phyloP scores from a whole-genome alignment of 345 rosid genomes.

The Carallia brachiata region DNA sequence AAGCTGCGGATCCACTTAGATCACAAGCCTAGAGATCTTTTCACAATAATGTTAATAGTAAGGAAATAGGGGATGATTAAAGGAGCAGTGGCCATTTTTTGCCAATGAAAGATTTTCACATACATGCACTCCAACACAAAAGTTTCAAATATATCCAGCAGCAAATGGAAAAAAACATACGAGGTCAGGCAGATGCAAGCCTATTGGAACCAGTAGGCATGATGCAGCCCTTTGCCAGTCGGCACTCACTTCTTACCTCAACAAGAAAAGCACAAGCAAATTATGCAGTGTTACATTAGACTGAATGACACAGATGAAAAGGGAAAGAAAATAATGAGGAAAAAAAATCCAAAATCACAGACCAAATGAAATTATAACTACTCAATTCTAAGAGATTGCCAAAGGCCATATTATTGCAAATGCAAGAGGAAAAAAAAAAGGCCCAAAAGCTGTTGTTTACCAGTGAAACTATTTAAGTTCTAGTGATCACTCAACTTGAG shows the following conservation, averaged over 20 bases:
- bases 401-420: not conserved
- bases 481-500: not conserved
- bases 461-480: not conserved
- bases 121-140: not conserved
- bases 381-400: not conserved
- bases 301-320: not conserved
- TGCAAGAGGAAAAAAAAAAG: not conserved
- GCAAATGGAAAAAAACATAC: conserved; percentile 43
- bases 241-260: conserved; percentile 64
- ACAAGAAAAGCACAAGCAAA: conserved; percentile 15
- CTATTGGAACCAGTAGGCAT: conserved; percentile 80
- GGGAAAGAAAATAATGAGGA: not conserved
- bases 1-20: no score
- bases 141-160: not conserved
- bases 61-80: not conserved
- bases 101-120: not conserved
- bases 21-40: no score
- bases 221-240: conserved; percentile 96
- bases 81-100: not conserved
- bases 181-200: conserved; percentile 86
- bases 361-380: not conserved
- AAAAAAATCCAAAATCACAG: not conserved
- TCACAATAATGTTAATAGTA: no score
- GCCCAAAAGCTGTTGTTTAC: not conserved
- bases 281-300: not conserved